A percentile compares a stretch with the other conserved stretches of the same genome.
Evolutionary conservation across 139 green algal species (phyloP).

Genomic region (Micractinium sp.): DNA sequence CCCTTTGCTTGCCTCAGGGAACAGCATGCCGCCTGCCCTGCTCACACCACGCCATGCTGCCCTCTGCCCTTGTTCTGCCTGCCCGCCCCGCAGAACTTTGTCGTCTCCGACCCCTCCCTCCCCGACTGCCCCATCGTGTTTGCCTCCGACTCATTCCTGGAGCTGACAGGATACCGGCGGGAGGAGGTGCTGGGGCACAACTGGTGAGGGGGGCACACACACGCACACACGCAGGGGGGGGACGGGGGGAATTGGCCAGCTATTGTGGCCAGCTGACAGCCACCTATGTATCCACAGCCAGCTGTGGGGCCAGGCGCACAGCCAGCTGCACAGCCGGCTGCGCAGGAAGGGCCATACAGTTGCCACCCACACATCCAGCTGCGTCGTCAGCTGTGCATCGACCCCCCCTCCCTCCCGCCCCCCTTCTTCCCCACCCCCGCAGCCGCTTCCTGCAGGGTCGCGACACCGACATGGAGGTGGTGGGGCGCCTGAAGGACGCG

Average conservation of each 20-base stretch:
- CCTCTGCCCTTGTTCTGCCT: not conserved
- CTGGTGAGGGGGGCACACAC: conserved; percentile 63
- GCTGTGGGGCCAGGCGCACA: too few species aligned
- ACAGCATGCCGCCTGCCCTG: too few species aligned
- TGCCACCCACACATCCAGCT: too few species aligned
- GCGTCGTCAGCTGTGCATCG: too few species aligned
- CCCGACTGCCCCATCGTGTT: conserved; percentile 99
- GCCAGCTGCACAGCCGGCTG: too few species aligned
- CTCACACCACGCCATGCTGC: not conserved
- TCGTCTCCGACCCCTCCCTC: conserved; percentile 94
- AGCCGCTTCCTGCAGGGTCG: conserved; percentile 87
- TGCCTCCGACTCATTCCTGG: conserved; percentile 90
- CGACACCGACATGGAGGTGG: conserved; percentile 79
- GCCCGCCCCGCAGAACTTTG: conserved; percentile 86
- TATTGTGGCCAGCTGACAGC: too few species aligned
- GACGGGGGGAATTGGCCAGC: too few species aligned
- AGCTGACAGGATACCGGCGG: conserved; percentile 92
- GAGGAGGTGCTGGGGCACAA: conserved; percentile 97
- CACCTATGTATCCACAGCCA: too few species aligned
- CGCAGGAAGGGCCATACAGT: too few species aligned
- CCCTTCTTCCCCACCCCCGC: conserved; percentile 51
- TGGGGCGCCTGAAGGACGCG: conserved; percentile 1
- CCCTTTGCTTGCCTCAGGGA: too few species aligned
- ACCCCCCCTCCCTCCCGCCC: not conserved
- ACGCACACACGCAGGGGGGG: too few species aligned